Percentiles rank a stretch among this genome's conserved stretches.
Conservation (phyloP, 352 stramenopile species). For the Pseudoperonospora humuli region DNA sequence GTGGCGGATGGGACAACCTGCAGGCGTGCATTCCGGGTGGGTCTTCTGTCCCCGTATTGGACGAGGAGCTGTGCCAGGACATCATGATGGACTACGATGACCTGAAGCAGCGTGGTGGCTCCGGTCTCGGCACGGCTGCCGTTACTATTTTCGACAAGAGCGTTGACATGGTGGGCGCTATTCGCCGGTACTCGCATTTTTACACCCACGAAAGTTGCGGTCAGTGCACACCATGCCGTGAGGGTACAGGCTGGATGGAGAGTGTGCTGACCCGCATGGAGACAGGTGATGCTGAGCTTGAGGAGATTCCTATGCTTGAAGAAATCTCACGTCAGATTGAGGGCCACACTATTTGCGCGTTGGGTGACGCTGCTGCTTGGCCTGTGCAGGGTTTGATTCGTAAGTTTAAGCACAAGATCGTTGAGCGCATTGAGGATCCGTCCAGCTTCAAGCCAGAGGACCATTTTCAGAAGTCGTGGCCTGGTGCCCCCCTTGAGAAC, state of each 20-base stretch:
- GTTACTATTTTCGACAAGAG: slow-evolving; percentile 99
- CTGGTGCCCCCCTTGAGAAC: slow-evolving; percentile 93
- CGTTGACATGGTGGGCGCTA: slow-evolving; percentile 98
- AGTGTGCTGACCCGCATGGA: slow-evolving; percentile 98
- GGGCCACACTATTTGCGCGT: slow-evolving; percentile 98
- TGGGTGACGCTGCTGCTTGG: slow-evolving; percentile 98
- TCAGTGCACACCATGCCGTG: slow-evolving; percentile 98
- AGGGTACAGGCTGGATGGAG: slow-evolving; percentile 97
- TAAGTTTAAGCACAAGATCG: slow-evolving; percentile 98
- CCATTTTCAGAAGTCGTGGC: slow-evolving; percentile 93
- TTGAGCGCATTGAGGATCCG: slow-evolving; percentile 96
- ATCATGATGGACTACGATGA: slow-evolving; percentile 99
- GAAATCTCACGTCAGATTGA: slow-evolving; percentile 99
- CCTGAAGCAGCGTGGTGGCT: slow-evolving; percentile 91
- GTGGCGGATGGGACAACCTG: slow-evolving; percentile 98
- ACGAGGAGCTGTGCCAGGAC: slow-evolving; percentile 90
- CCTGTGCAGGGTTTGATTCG: slow-evolving; percentile 98
- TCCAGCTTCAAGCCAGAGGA: slow-evolving; percentile 91
- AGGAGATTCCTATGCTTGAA: slow-evolving; percentile 99
- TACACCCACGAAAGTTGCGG: slow-evolving; percentile 99
- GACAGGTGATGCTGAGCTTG: slow-evolving; percentile 93
- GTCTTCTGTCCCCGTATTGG: slow-evolving; percentile 94
- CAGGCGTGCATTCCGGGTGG: slow-evolving; percentile 97
- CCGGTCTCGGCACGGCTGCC: slow-evolving; percentile 95
- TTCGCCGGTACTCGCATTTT: slow-evolving; percentile 97